phyloP scores from a whole-genome alignment of 106 monocot species.

The Dioscorea dumetorum region DNA sequence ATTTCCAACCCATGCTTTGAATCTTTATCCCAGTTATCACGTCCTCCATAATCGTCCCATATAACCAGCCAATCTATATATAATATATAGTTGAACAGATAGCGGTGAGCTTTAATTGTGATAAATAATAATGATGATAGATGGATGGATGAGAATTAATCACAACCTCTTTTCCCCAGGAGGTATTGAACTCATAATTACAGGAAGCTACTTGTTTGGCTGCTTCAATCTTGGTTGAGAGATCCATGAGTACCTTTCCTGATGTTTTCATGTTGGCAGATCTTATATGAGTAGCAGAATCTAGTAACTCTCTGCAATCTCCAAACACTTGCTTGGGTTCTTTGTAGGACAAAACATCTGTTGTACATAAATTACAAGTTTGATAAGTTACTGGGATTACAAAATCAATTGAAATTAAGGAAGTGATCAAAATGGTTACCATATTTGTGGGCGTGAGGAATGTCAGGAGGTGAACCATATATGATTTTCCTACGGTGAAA shows the following conservation, averaged over 20 bases:
- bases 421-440: too few species aligned
- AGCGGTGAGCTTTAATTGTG: too few species aligned
- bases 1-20: constrained; percentile 39
- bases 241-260: neutral
- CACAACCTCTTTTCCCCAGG: constrained; percentile 47
- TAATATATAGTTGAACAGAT: too few species aligned
- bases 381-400: too few species aligned
- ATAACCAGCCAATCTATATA: constrained; percentile 33
- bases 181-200: constrained; percentile 32
- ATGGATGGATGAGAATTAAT: too few species aligned
- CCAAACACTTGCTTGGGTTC: constrained; percentile 25
- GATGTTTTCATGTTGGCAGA: neutral
- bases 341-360: constrained; percentile 17
- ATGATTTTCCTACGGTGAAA: constrained; percentile 47
- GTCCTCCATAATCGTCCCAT: constrained; percentile 31
- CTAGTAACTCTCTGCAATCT: constrained; percentile 24
- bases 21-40: constrained; percentile 22
- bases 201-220: constrained; percentile 26
- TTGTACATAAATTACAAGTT: neutral
- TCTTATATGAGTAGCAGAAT: constrained; percentile 14
- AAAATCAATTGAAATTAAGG: too few species aligned
- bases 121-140: too few species aligned
- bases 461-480: constrained; percentile 24
- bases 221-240: constrained; percentile 12
- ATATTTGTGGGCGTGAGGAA: neutral